Evolutionary conservation across 225 moss, liverwort and hornwort species (phyloP).

Genomic region (Polytrichum commune): DNA sequence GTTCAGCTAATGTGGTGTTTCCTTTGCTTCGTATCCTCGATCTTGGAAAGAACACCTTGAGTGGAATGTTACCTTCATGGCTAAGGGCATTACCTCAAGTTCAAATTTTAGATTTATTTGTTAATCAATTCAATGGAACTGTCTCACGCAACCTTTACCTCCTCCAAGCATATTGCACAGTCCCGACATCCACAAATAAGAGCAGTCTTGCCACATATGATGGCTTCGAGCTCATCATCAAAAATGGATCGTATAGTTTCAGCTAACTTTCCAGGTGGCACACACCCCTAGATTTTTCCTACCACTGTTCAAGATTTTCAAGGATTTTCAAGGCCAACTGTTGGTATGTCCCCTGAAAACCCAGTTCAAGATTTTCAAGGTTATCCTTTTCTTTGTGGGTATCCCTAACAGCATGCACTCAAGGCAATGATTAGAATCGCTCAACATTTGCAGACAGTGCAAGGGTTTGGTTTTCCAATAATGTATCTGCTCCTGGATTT

Average conservation of each 20-base stretch:
- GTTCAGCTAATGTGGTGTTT: not conserved
- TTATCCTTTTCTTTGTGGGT: conserved; percentile 1
- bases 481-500: conserved; percentile 1
- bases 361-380: not conserved
- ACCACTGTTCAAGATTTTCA: no score
- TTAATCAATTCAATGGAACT: conserved; percentile 1
- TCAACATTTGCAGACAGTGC: not conserved
- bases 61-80: conserved; percentile 13
- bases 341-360: no score
- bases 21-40: not conserved
- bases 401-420: not conserved
- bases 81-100: conserved; percentile 4
- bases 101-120: conserved; percentile 11
- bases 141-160: not conserved
- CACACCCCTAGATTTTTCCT: conserved; percentile 12
- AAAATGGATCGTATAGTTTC: conserved; percentile 10
- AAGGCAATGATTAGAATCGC: not conserved
- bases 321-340: no score
- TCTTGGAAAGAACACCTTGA: conserved; percentile 3
- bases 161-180: not conserved
- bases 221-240: not conserved
- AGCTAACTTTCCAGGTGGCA: not conserved
- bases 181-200: not conserved
- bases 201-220: conserved; percentile 2
- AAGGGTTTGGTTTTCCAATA: not conserved